Evolutionary conservation across 2,329 filamentous ascomycete species (phyloP).

Genomic region (Paraphaeosphaeria minitans): DNA sequence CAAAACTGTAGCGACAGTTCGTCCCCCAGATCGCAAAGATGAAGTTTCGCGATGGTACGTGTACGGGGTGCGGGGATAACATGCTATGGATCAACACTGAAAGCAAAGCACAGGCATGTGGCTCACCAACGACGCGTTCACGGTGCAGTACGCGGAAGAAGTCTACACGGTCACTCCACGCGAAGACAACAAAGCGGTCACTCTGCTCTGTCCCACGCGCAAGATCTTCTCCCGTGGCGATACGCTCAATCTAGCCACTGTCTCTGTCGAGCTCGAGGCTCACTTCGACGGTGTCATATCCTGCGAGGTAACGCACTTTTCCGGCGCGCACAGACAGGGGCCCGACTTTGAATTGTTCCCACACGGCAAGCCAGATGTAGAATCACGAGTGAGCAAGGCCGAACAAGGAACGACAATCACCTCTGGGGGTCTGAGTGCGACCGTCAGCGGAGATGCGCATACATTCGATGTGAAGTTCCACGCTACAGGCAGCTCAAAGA

Average conservation of each 20-base stretch:
- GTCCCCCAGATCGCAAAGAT: slow-evolving; percentile 43
- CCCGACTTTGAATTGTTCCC: slow-evolving; percentile 66
- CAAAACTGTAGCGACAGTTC: not conserved
- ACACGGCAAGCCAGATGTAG: slow-evolving; percentile 51
- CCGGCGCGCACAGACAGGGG: slow-evolving; percentile 57
- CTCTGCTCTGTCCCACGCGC: slow-evolving; percentile 62
- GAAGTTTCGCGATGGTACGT: slow-evolving; percentile 65
- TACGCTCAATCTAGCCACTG: slow-evolving; percentile 60
- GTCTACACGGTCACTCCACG: slow-evolving; percentile 59
- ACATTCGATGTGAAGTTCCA: slow-evolving; percentile 63
- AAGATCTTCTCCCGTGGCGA: slow-evolving; percentile 62
- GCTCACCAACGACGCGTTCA: slow-evolving; percentile 65
- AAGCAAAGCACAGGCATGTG: slow-evolving; percentile 59
- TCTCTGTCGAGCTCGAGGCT: slow-evolving; percentile 63
- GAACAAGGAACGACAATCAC: slow-evolving; percentile 56
- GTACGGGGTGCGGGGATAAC: not conserved
- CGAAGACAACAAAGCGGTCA: slow-evolving; percentile 54
- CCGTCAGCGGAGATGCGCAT: slow-evolving; percentile 55
- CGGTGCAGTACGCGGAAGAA: slow-evolving; percentile 69
- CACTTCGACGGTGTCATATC: slow-evolving; percentile 65
- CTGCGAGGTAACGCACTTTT: slow-evolving; percentile 63
- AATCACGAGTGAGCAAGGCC: slow-evolving; percentile 48
- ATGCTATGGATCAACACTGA: not conserved
- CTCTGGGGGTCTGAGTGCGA: slow-evolving; percentile 60
- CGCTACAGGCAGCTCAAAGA: slow-evolving; percentile 54